Base-by-base conservation (phyloP, 129 eudicot genomes). In the Chrysanthemum seticuspe region DNA sequence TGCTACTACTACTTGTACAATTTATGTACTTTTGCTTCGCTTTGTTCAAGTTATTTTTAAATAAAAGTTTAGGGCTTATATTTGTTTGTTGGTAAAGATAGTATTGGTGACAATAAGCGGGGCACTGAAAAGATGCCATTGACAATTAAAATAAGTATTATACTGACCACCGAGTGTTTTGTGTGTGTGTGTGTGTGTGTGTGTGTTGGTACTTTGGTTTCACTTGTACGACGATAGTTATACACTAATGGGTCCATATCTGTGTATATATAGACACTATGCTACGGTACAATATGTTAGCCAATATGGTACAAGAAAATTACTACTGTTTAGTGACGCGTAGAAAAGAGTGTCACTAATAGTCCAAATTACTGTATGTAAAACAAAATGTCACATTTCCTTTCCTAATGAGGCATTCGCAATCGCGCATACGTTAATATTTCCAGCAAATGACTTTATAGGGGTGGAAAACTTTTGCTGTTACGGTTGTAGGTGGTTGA, bases 41-140 rank as follows among this genome's bases (percentile, higher is more conserved):
- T 23, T 64, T 64, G 40, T 34, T 34, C 27, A 74, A 10, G 5
- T 19, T 23, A 14, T 40, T 59, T 5, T 61, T 59, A 58, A 25
- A 5, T 27, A 19, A n/a, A 23, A 68, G 8, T 68, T 67, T 50
- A 8, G 45, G 40, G 2, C 49, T 14, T 13, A 55, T 25, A 69
- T 52, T 3, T 34, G 9, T 31, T n/a, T 11, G 50, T n/a, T 69
- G 74, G 29, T 69, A 10, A 29, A 52, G 50, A 69, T 53, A 62
- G 48, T 34, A 34, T 34, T 5, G 40, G 5, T 69, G 25, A 13
- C 45, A 53, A n/a, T 13, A 68, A 13, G 62, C 4, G 16, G 55
- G 51, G 49, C 64, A 29, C 12, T 49, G 7, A 31, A 63, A 19
- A 54, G 31, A 53, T 31, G 74, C 64, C 74, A 70, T 70, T 53